Evolutionary conservation across 1,139 yeast genomes (phyloP).

Genomic region (Kodamaea anthophila): DNA sequence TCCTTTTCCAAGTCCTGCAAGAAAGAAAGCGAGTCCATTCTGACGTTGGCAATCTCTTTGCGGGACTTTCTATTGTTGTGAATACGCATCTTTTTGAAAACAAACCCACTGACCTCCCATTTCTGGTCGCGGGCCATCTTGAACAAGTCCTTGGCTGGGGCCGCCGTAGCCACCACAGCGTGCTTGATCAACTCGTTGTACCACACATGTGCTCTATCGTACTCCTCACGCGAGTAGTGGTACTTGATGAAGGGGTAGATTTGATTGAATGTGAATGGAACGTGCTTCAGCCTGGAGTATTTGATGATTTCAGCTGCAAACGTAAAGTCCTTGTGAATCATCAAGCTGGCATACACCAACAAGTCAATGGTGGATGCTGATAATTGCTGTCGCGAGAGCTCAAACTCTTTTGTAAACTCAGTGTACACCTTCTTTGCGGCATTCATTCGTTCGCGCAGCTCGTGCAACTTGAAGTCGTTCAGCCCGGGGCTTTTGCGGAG

Average conservation of each 20-base stretch:
- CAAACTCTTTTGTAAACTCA: constrained; percentile 17
- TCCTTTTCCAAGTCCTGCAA: constrained; percentile 9
- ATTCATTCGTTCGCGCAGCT: constrained; percentile 18
- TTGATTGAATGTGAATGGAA: constrained; percentile 38
- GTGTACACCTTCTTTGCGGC: constrained; percentile 24
- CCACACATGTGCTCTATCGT: constrained; percentile 31
- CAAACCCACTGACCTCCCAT: constrained; percentile 33
- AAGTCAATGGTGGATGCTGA: constrained; percentile 26
- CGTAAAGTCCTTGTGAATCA: constrained; percentile 26
- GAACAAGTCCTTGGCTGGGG: constrained; percentile 25
- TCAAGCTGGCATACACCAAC: constrained; percentile 24
- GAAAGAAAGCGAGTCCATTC: constrained; percentile 18
- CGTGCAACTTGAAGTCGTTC: constrained; percentile 16
- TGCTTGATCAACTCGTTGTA: constrained; percentile 29
- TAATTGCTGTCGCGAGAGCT: constrained; percentile 11
- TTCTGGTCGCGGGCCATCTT: constrained; percentile 30
- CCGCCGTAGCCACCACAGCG: constrained; percentile 26
- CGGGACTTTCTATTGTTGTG: constrained; percentile 19
- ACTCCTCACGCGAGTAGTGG: constrained; percentile 29
- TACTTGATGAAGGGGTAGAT: constrained; percentile 35
- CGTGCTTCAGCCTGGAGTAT: constrained; percentile 18
- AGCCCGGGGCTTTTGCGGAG: constrained; percentile 18
- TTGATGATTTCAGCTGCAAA: constrained; percentile 31
- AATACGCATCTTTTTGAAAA: constrained; percentile 23
- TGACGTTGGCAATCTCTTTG: constrained; percentile 17